Evolutionary conservation across 139 green algal genomes (phyloP).

Genomic region (Chloropicon primus): DNA sequence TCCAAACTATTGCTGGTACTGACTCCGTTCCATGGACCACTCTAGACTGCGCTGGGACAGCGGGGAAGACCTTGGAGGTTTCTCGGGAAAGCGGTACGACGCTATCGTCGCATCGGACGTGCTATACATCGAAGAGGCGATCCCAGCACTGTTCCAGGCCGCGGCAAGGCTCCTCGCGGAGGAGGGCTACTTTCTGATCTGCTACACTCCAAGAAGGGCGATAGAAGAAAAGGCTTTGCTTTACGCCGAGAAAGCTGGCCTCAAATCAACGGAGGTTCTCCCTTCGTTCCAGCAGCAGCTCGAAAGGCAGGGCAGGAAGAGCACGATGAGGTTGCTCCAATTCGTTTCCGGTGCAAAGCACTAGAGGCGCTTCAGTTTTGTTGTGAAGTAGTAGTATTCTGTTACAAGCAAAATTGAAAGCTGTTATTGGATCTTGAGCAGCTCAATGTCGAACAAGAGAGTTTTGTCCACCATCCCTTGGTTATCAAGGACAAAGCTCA

Average conservation of each 20-base stretch:
- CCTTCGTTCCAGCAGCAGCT: neutral
- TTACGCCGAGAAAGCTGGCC: neutral
- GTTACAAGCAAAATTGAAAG: too few species aligned
- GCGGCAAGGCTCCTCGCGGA: neutral
- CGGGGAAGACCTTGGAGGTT: neutral
- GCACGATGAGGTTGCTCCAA: neutral
- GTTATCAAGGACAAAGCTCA: slow-evolving; percentile 43
- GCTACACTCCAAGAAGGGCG: neutral
- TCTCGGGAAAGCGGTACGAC: neutral
- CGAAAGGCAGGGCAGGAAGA: neutral
- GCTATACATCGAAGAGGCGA: neutral
- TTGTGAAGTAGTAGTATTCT: too few species aligned
- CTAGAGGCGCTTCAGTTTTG: too few species aligned
- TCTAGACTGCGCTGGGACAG: neutral
- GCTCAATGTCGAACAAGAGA: slow-evolving; percentile 44
- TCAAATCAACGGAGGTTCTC: neutral
- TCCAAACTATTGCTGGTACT: too few species aligned
- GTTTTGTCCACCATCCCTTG: slow-evolving; percentile 44
- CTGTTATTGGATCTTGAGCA: slow-evolving; percentile 16
- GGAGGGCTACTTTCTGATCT: neutral
- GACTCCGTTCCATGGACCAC: too few species aligned
- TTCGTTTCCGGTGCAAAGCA: too few species aligned
- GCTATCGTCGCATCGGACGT: neutral
- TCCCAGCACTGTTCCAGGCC: neutral
- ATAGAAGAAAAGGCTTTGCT: neutral